Base-by-base conservation (phyloP, 495 filamentous ascomycete genomes). In the Penicillium verhagenii region DNA sequence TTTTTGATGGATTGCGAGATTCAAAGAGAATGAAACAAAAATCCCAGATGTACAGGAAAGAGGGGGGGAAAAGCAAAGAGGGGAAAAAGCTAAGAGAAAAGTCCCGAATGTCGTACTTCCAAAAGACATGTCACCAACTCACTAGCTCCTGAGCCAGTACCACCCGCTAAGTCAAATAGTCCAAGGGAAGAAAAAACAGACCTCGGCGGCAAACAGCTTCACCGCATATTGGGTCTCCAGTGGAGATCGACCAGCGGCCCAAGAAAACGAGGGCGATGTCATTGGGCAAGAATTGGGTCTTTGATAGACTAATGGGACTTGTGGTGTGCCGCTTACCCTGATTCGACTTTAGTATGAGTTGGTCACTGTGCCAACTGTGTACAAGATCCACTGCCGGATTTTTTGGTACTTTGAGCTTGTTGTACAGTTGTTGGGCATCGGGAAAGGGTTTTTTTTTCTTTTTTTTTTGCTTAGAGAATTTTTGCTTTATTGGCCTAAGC, bases 311-410 rank as follows among this genome's bases (percentile, higher is more conserved):
- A 42, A 47, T 21, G 14, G 6, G 25, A 25, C 20, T 5, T 37
- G 39, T 28, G 50, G 50, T 38, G 29, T 52, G 29, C 23, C 54
- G 37, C 38, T 51, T 31, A 47, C 21, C 49, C 33, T 39, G 52
- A 50, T 10, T 40, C 13, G 50, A 56, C 38, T 21, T 21, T 60
- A 64, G 61, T 54, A 58, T 45, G 53, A 60, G 50, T 38, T 60
- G 61, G 54, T 64, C 54, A 64, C 61, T 64, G 61, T 64, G 61
- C 49, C 61, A 64, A 64, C 58, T 47, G 39, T 33, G 6, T 39
- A 23, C 10, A 25, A 14, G 56, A 52, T 47, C 60, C 60, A 58
- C 59, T 28, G 26, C 26, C 21, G 28, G 53, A 20, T 23, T 29
- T 53, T 49, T 25, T 45, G 21, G 25, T 56, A 23, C 44, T 33